Evolutionary conservation across 2,329 filamentous ascomycete species (phyloP).

Genomic region (Ophiostoma fasciatum): DNA sequence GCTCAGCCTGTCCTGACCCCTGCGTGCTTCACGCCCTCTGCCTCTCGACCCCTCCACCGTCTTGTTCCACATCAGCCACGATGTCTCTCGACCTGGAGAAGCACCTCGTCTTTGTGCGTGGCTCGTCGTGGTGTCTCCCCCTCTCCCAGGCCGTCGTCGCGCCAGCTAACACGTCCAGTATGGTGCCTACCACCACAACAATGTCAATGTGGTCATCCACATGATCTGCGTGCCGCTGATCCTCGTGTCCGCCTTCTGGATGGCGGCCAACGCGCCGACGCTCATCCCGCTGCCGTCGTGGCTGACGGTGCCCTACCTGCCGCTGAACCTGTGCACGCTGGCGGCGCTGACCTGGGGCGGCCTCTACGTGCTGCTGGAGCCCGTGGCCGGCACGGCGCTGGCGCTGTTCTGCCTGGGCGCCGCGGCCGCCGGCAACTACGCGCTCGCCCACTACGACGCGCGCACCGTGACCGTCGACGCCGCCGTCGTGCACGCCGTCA

Average conservation of each 20-base stretch:
- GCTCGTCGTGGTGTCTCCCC: neutral
- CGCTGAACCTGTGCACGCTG: slow-evolving; percentile 51
- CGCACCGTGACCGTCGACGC: slow-evolving; percentile 45
- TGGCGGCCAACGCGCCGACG: slow-evolving; percentile 48
- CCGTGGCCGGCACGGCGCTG: slow-evolving; percentile 70
- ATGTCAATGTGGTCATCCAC: slow-evolving; percentile 64
- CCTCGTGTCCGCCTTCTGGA: slow-evolving; percentile 52
- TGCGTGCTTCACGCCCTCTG: neutral
- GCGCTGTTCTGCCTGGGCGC: slow-evolving; percentile 61
- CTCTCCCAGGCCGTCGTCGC: neutral
- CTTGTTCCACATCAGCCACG: slow-evolving; percentile 3
- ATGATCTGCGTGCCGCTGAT: slow-evolving; percentile 67
- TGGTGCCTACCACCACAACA: slow-evolving; percentile 68
- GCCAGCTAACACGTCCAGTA: slow-evolving; percentile 41
- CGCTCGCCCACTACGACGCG: slow-evolving; percentile 41
- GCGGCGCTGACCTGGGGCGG: slow-evolving; percentile 53
- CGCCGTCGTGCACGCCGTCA: slow-evolving; percentile 44
- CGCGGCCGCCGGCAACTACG: slow-evolving; percentile 61
- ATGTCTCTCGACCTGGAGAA: slow-evolving; percentile 68
- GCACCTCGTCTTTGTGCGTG: slow-evolving; percentile 64
- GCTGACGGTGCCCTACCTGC: slow-evolving; percentile 52
- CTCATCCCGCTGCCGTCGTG: slow-evolving; percentile 51
- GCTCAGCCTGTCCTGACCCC: slow-evolving; percentile 1
- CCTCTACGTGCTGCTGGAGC: slow-evolving; percentile 85
- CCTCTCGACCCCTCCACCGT: neutral